A percentile compares a stretch with the other conserved stretches of the same genome.
These are phyloP conservation scores for Boletus rex-veris DNA, from an alignment of 768 basidiomycete genomes.

Conservation along the genomic window DNA sequence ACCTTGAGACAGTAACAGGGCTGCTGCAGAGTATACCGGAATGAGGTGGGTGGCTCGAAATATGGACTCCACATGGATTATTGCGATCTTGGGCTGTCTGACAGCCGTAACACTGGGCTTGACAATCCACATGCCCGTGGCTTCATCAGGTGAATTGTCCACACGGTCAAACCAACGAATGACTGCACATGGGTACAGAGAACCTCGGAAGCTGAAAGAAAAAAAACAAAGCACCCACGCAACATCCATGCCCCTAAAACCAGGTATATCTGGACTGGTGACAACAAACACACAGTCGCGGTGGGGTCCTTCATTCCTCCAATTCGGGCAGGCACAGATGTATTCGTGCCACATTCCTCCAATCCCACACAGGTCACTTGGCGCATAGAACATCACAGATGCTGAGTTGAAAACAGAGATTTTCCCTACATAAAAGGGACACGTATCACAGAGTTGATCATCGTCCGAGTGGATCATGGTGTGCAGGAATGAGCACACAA, in stretches of 20 bases:
- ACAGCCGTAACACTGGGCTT: not conserved
- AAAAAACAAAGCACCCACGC: not conserved
- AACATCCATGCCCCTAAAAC: not conserved
- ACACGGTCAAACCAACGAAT: not conserved
- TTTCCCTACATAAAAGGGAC: not conserved
- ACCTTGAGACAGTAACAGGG: not conserved
- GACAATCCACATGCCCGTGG: not conserved
- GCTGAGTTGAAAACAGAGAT: not conserved
- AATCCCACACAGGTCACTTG: not conserved
- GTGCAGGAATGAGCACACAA: not conserved
- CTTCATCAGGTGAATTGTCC: not conserved
- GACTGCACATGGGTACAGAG: not conserved
- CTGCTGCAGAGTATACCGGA: not conserved
- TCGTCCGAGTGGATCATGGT: not conserved
- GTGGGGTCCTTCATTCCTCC: not conserved
- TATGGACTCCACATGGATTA: not conserved
- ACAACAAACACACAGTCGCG: not conserved
- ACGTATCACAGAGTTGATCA: not conserved
- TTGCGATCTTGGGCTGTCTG: not conserved
- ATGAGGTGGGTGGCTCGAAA: not conserved
- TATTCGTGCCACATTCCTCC: not conserved
- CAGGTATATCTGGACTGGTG: not conserved
- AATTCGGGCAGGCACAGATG: not conserved
- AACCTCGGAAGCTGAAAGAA: not conserved
- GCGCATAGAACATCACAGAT: not conserved